These are phyloP conservation scores for Tetragonia tetragonoides DNA, from an alignment of 148 eudicot genomes.

Conservation along the genomic window DNA sequence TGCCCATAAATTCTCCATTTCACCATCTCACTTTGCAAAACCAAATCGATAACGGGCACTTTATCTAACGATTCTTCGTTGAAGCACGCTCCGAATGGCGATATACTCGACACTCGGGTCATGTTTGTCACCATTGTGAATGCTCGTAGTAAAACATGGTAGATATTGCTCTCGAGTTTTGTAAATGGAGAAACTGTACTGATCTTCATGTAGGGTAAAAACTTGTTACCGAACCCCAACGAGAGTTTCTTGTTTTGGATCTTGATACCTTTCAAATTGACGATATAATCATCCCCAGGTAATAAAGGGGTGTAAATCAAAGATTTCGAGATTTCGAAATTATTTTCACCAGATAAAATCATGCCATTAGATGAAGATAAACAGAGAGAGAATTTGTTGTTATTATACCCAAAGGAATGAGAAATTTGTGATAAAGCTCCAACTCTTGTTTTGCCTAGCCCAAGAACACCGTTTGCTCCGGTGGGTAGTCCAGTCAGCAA, in stretches of 20 bases:
- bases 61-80: slow-evolving; percentile 2
- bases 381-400: slow-evolving; percentile 56
- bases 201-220: slow-evolving; percentile 24
- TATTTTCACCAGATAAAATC: slow-evolving; percentile 27
- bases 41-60: slow-evolving; percentile 62
- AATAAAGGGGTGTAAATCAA: slow-evolving; percentile 49
- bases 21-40: slow-evolving; percentile 84
- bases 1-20: slow-evolving; percentile 63
- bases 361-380: slow-evolving; percentile 40
- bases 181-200: slow-evolving; percentile 47
- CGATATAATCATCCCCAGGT: slow-evolving; percentile 35
- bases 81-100: slow-evolving; percentile 48
- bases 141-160: slow-evolving; percentile 25
- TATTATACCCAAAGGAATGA: slow-evolving; percentile 22
- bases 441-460: slow-evolving; percentile 44
- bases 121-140: slow-evolving; percentile 42
- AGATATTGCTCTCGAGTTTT: slow-evolving; percentile 38
- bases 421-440: slow-evolving; percentile 43
- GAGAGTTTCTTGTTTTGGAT: slow-evolving; percentile 42
- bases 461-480: slow-evolving; percentile 48
- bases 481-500: slow-evolving; percentile 38
- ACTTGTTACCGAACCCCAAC: not conserved
- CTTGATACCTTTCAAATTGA: slow-evolving; percentile 47
- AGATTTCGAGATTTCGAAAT: slow-evolving; percentile 25
- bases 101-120: slow-evolving; percentile 31